Base-by-base conservation (phyloP, 768 basidiomycete genomes). In the Cubamyces sp. region DNA sequence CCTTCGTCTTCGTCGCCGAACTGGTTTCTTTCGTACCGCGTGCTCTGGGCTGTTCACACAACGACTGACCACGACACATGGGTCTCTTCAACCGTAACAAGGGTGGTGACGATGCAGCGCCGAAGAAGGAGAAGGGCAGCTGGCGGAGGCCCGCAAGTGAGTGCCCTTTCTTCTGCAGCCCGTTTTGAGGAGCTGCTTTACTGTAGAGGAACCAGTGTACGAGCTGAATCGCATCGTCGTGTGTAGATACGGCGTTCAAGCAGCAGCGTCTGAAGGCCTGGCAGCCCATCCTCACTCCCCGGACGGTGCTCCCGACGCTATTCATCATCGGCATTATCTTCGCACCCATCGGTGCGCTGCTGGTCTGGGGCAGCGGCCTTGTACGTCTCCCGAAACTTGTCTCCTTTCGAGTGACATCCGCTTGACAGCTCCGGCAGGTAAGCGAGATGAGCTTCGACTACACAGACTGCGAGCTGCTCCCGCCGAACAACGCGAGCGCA, bases 231-330 rank as follows among this genome's bases (percentile, higher is more conserved):
- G 34, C 34, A 34, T 23, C 19, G 45, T 46, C 45, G 45, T 46
- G 34, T 11, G 52, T 75, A 97, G 94, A 98, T 77, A 98, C 96
- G 61, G 96, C 96, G 42, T 98, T 97, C 85, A 98, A 97, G 79
- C 97, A 99, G 75, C 97, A 99, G 76, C 91, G 97, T 58, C 85
- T 99, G 73, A 98, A 98, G 80, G 97, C 97, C 71, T 99, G 97
- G 97, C 97, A 99, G 82, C 97, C 97, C 9, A 98, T 99, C 73
- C 84, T 98, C 49, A 98, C 96, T 5, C 97, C 97, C 5, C 96
- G 96, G 76, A 97, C 95, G 1, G 97, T 99, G 21, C 84, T 99
- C 16, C 97, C 97, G 3, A 96, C 95, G 0, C 84, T 99, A 48
- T 96, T 99, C 76, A 86, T 98, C 71, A 87, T 98, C 69, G 97